Conservation (phyloP, 1,284 basidiomycete genomes). For the Boletus hoseneyae region DNA sequence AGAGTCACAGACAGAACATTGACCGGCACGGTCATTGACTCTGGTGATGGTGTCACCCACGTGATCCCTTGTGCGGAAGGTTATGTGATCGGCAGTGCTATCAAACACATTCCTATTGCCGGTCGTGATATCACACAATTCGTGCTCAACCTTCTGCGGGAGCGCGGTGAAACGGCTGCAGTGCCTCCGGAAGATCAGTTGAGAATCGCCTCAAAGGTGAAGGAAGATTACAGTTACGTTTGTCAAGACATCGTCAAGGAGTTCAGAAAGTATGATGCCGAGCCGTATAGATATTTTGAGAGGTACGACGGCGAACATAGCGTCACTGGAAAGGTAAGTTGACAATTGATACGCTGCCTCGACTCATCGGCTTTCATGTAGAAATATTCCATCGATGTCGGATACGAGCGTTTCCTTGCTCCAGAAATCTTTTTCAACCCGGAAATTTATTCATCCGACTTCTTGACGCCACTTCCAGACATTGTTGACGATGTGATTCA, state of each 20-base stretch:
- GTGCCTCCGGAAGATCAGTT: slow-evolving; percentile 98
- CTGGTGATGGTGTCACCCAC: slow-evolving; percentile 98
- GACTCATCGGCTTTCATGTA: slow-evolving; percentile 31
- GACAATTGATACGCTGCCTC: background rate
- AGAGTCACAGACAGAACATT: slow-evolving; percentile 91
- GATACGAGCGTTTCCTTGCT: slow-evolving; percentile 98
- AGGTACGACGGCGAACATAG: slow-evolving; percentile 91
- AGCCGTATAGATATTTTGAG: slow-evolving; percentile 96
- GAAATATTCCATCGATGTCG: slow-evolving; percentile 92
- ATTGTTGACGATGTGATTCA: slow-evolving; percentile 98
- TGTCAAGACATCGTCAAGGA: slow-evolving; percentile 99
- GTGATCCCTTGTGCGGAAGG: slow-evolving; percentile 97
- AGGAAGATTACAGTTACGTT: slow-evolving; percentile 98
- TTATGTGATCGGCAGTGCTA: slow-evolving; percentile 98
- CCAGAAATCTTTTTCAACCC: slow-evolving; percentile 99
- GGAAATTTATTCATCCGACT: slow-evolving; percentile 97
- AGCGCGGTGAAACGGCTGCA: slow-evolving; percentile 86
- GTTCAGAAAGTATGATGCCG: slow-evolving; percentile 96
- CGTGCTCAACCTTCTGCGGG: slow-evolving; percentile 93
- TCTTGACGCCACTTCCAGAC: slow-evolving; percentile 94
- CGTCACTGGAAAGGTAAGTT: slow-evolving; percentile 82
- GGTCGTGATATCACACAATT: slow-evolving; percentile 98
- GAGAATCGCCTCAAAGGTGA: slow-evolving; percentile 90
- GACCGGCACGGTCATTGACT: slow-evolving; percentile 98
- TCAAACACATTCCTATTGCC: slow-evolving; percentile 99